Conservation (phyloP, 176 grass and related monocot genomes). For the Elaeis guineensis region DNA sequence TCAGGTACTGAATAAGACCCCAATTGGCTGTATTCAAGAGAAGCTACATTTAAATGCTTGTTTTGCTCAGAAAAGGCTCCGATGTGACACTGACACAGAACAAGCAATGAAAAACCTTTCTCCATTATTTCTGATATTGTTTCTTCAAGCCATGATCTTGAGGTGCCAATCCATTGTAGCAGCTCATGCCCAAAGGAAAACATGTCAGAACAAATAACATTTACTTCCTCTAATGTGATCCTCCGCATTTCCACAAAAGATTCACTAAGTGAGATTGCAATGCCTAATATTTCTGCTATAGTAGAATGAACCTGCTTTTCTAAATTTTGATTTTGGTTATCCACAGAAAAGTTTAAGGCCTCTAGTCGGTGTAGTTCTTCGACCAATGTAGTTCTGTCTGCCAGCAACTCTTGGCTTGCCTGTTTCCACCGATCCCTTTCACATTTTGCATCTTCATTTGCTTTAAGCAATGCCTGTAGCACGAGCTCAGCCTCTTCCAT, state of each 20-base stretch:
- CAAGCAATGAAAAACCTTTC: constrained; percentile 4
- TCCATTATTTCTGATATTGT: constrained; percentile 29
- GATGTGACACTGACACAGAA: neutral
- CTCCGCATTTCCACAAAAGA: constrained; percentile 51
- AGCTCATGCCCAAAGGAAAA: constrained; percentile 49
- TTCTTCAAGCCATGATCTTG: constrained; percentile 37
- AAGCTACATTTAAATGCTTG: constrained; percentile 16
- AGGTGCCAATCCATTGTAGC: constrained; percentile 45
- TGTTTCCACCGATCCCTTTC: constrained; percentile 48
- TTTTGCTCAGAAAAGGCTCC: constrained; percentile 11
- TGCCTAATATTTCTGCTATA: constrained; percentile 34
- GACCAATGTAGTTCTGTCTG: constrained; percentile 31
- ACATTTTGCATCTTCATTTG: constrained; percentile 51
- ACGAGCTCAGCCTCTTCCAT: constrained; percentile 82
- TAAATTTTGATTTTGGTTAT: constrained; percentile 27
- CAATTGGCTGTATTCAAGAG: constrained; percentile 21
- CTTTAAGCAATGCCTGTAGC: constrained; percentile 47
- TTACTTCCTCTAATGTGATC: constrained; percentile 32
- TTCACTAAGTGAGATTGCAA: constrained; percentile 33
- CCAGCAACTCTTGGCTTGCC: constrained; percentile 23
- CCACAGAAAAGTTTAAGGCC: constrained; percentile 33
- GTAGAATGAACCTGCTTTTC: constrained; percentile 34
- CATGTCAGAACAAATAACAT: constrained; percentile 42
- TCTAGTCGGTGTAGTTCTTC: constrained; percentile 40
- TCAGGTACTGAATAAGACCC: constrained; percentile 7